Conservation (phyloP, 179 eudicot genomes). For the Sideroxylon spinosum region DNA sequence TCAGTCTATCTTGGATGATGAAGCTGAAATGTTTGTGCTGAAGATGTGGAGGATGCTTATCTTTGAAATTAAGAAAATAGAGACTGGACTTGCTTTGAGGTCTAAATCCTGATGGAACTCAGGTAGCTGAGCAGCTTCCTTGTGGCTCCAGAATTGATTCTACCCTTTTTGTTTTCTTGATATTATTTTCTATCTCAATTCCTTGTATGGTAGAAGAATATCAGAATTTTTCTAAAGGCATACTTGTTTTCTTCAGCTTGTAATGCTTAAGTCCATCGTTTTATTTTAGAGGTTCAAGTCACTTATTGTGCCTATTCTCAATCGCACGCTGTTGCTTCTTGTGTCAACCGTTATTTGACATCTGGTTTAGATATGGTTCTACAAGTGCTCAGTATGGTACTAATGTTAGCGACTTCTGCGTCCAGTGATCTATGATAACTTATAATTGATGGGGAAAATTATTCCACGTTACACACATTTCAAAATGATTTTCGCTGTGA, state of each 20-base stretch:
- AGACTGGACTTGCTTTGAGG: constrained; percentile 65
- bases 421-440: too few species aligned
- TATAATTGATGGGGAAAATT: too few species aligned
- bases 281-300: background rate
- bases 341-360: background rate
- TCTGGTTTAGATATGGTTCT: background rate
- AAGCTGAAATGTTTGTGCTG: constrained; percentile 98
- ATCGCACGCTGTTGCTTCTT: too few species aligned
- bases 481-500: too few species aligned
- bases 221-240: background rate
- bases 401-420: too few species aligned
- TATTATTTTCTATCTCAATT: background rate
- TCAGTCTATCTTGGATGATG: constrained; percentile 81
- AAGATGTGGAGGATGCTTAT: constrained; percentile 99
- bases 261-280: background rate
- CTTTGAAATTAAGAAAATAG: constrained; percentile 84
- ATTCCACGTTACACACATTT: too few species aligned
- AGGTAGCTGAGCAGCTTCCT: background rate
- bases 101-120: constrained; percentile 36
- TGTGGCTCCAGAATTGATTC: background rate
- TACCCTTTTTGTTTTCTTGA: background rate
- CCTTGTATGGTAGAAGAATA: constrained; percentile 4
- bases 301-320: background rate
- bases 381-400: too few species aligned
- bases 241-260: background rate